Base-by-base conservation (phyloP, 768 basidiomycete species). In the Heimioporus sp. region DNA sequence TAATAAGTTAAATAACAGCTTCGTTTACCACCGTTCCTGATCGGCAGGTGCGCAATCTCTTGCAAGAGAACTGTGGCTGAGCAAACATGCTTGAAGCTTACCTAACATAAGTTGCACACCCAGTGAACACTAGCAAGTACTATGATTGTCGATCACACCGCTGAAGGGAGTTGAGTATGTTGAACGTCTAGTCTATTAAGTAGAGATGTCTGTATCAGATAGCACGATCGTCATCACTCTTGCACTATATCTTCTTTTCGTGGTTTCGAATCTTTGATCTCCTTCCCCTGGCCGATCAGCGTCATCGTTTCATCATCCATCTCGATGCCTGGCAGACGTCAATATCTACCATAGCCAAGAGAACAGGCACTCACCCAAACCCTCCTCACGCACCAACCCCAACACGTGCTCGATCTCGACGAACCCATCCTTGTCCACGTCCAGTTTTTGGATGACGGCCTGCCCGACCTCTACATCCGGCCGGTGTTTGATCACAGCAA, bases 171-270 rank as follows among this genome's bases (percentile, higher is more conserved):
- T 12, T 35, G 35, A 38, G 37, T 31, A 35, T 41, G 40, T 48
- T 13, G 31, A 13, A 35, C 35, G 21, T 62, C 53, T 54, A 55
- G 42, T 55, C 49, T 57, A 52, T 40, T 43, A 45, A 48, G 24
- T 56, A 38, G 37, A 10, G 9, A 43, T 47, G 54, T 43, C 43
- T 10, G 17, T 10, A 13, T 53, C 43, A 52, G 39, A 60, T 59
- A 74, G 13, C 47, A 53, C 48, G 21, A 12, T 4, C 35, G 53
- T 21, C 52, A 52, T 66, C 65, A 78, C 64, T 90, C 89, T 66
- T 90, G 85, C 37, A 97, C 85, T 59, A 98, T 96, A 67, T 98
- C 95, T 75, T 97, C 96, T 73, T 96, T 94, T 67, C 92, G 82
- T n/a, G 93, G 92, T 63, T 73, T 81, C 20, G 80, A 78, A 60